Evolutionary conservation across 73 alveolate genomes (phyloP).

Genomic region (Effrenium voratum): DNA sequence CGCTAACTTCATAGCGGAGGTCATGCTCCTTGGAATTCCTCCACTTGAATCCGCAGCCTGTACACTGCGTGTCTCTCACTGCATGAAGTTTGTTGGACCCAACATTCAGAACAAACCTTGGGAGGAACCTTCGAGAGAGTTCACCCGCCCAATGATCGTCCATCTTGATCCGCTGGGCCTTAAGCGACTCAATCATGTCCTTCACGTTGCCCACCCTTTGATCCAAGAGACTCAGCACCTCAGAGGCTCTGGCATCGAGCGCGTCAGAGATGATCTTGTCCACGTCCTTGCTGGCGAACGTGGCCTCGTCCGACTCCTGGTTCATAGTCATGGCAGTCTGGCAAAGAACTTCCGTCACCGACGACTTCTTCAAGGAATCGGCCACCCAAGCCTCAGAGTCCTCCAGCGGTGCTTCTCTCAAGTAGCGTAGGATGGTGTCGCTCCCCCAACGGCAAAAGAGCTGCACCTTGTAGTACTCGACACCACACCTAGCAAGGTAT

Average conservation of each 20-base stretch:
- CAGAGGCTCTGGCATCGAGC: neutral
- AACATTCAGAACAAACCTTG: neutral
- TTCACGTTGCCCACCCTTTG: neutral
- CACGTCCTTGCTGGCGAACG: no score
- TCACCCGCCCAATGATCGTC: slow-evolving; percentile 1
- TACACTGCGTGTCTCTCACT: neutral
- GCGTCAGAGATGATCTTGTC: neutral
- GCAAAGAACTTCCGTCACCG: neutral
- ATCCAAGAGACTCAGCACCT: neutral
- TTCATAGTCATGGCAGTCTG: neutral
- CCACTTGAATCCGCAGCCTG: neutral
- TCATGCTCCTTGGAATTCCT: neutral
- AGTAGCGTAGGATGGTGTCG: slow-evolving; percentile 10
- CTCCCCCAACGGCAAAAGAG: slow-evolving; percentile 22
- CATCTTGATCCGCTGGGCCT: neutral
- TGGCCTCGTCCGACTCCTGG: no score
- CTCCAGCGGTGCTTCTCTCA: slow-evolving; percentile 26
- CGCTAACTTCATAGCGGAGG: neutral
- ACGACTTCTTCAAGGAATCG: no score
- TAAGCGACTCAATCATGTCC: neutral
- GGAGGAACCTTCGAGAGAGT: slow-evolving; percentile 10
- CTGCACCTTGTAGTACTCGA: slow-evolving; percentile 36
- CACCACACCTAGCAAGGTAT: neutral
- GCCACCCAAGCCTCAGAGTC: neutral
- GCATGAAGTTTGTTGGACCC: neutral